Evolutionary conservation across 306 rosid species (phyloP), one percentile per base, ranked within the genome.

Genomic region (Ormosia emarginata): DNA sequence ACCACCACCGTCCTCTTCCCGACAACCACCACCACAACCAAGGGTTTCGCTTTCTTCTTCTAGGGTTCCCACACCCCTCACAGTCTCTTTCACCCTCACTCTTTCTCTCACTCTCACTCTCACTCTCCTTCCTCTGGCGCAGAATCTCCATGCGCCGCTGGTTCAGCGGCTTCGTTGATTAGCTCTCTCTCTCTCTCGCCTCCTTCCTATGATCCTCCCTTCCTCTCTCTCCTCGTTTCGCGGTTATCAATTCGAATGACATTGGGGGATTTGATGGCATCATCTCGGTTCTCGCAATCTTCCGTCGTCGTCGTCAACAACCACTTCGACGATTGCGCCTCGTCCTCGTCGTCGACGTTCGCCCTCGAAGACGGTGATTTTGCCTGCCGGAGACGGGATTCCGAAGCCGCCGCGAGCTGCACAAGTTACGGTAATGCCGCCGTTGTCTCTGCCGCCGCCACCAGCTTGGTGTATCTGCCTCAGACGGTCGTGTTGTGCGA

Each of bases 211-310:
- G 64, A 58, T 58, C 64, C 14, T 58, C 24, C 24, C 24, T 24
- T 24, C 64, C 64, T 7, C 36, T 0, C 11, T 29, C 64, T 24
- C 3, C 24, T 29, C 6, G 37, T 36, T 29, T 17, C 36, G 24
- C 24, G 24, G 24, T 24, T 24, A 24, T 24, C 24, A 89, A 88
- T 92, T 96, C 91, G 99, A 84, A 96, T 96, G 99, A 97, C 99
- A 96, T 94, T 94, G 98, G 98, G 97, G 78, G 94, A 96, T 86
- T 87, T 90, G 82, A 92, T 93, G 99, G 94, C 95, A 79, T 93
- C 15, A 12, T 49, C 99, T 37, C 89, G 97, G 83, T 90, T 93
- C 88, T 93, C 98, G 59, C 97, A 96, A 87, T 91, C 98, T 83
- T 75, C 94, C 43, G 85, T 86, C 40, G 90, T 86, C 56, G 88